phyloP scores from a whole-genome alignment of 2,329 filamentous ascomycete genomes.

The Clonostachys rhizophaga region DNA sequence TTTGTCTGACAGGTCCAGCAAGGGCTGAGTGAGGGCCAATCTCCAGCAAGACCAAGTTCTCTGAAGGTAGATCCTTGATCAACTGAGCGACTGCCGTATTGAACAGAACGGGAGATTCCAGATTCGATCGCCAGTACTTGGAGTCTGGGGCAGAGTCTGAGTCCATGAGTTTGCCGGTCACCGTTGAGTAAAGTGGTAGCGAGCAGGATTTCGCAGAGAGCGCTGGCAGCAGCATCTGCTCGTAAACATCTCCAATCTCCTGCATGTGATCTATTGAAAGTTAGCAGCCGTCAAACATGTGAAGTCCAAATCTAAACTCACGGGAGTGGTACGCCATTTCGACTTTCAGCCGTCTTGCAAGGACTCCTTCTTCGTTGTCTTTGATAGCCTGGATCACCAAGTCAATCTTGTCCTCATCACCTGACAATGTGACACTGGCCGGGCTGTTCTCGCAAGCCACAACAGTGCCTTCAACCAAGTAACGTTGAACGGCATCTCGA shows the following conservation, averaged over 20 bases:
- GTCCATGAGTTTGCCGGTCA: not conserved
- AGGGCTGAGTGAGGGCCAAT: constrained; percentile 32
- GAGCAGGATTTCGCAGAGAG: not conserved
- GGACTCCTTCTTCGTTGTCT: constrained; percentile 11
- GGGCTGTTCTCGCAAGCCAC: not conserved
- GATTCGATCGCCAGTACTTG: constrained; percentile 13
- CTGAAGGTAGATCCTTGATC: constrained; percentile 1
- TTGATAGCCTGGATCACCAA: constrained; percentile 13
- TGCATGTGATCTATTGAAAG: constrained; percentile 23
- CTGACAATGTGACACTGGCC: not conserved
- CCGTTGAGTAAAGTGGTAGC: constrained; percentile 4
- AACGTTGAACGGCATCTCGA: constrained; percentile 19
- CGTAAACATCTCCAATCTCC: constrained; percentile 1
- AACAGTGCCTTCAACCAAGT: constrained; percentile 13
- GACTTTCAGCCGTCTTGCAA: constrained; percentile 23
- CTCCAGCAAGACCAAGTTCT: constrained; percentile 16
- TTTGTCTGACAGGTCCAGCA: constrained; percentile 29
- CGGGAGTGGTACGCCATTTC: constrained; percentile 26
- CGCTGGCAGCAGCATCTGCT: constrained; percentile 10
- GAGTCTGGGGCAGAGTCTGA: constrained; percentile 1
- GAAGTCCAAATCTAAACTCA: not conserved
- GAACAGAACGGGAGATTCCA: constrained; percentile 6
- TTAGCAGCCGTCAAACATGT: not conserved
- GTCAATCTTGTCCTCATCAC: not conserved
- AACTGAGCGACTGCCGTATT: not conserved